phyloP scores from a whole-genome alignment of 2,329 filamentous ascomycete genomes.

The Alternaria ventricosa region DNA sequence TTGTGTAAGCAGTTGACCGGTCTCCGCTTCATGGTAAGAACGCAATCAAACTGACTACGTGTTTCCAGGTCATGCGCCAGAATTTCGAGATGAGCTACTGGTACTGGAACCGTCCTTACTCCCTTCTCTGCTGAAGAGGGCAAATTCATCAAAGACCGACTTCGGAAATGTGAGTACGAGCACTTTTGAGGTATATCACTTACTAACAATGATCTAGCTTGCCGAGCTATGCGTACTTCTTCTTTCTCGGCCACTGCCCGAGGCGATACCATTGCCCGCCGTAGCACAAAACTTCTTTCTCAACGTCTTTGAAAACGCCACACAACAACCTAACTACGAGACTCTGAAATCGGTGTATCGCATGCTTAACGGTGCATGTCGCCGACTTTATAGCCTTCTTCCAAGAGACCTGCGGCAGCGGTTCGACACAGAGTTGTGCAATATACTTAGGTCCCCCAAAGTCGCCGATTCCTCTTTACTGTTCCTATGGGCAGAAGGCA shows the following conservation, averaged over 20 bases:
- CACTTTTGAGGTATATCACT: neutral
- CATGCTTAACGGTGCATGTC: conserved; percentile 48
- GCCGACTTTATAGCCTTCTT: conserved; percentile 34
- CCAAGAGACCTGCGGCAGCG: conserved; percentile 24
- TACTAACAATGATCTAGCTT: conserved; percentile 27
- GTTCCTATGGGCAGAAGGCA: conserved; percentile 42
- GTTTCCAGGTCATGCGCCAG: conserved; percentile 33
- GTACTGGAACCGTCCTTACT: conserved; percentile 39
- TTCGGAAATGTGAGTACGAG: conserved; percentile 39
- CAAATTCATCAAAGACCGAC: conserved; percentile 34
- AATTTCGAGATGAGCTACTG: conserved; percentile 42
- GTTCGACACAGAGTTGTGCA: conserved; percentile 38
- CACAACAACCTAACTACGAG: conserved; percentile 25
- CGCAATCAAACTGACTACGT: conserved; percentile 22
- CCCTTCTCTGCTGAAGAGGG: conserved; percentile 42
- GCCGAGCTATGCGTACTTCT: conserved; percentile 39
- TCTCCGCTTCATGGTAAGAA: neutral
- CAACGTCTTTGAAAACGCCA: conserved; percentile 38
- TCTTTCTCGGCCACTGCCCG: conserved; percentile 42
- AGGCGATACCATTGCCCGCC: conserved; percentile 37
- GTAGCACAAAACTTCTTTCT: conserved; percentile 45
- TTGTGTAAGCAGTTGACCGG: conserved; percentile 51
- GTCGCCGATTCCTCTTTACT: conserved; percentile 36
- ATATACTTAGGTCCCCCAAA: conserved; percentile 33
- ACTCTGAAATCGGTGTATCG: conserved; percentile 38